These are phyloP conservation scores for Diaporthe vaccinii DNA, from an alignment of 2,329 filamentous ascomycete species.

Conservation along the genomic window DNA sequence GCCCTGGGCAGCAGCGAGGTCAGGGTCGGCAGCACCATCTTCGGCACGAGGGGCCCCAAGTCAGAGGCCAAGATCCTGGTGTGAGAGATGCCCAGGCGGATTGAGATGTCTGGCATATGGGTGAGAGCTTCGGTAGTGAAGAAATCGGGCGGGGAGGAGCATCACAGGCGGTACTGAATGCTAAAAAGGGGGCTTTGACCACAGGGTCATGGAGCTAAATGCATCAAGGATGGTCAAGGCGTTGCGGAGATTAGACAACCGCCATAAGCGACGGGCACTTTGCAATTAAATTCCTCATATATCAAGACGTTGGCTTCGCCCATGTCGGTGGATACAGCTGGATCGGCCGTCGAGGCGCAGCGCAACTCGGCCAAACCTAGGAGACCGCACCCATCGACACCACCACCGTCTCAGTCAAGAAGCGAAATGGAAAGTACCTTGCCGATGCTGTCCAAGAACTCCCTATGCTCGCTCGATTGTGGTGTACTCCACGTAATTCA, in stretches of 20 bases:
- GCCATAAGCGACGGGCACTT: conserved; percentile 20
- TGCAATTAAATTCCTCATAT: conserved; percentile 9
- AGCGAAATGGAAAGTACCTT: conserved; percentile 7
- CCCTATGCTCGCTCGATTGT: conserved; percentile 37
- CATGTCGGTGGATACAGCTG: neutral
- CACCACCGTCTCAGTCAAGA: conserved; percentile 1
- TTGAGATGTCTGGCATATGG: neutral
- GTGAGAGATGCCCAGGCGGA: conserved; percentile 44
- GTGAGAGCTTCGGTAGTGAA: neutral
- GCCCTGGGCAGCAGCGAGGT: conserved; percentile 88
- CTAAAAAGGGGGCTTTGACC: no score
- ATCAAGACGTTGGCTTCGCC: conserved; percentile 1
- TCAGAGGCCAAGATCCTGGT: conserved; percentile 79
- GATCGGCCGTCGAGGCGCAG: neutral
- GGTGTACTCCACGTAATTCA: conserved; percentile 12
- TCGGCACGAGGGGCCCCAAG: conserved; percentile 85
- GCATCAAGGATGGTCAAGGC: neutral
- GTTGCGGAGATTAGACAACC: conserved; percentile 12
- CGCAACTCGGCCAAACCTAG: neutral
- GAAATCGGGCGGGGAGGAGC: neutral
- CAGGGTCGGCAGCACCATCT: conserved; percentile 92
- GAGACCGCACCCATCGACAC: conserved; percentile 4
- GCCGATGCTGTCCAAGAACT: conserved; percentile 40
- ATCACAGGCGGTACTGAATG: no score
- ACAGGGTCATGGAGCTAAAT: neutral